phyloP scores from a whole-genome alignment of 2,329 filamentous ascomycete genomes.

The Cladophialophora yegresii region DNA sequence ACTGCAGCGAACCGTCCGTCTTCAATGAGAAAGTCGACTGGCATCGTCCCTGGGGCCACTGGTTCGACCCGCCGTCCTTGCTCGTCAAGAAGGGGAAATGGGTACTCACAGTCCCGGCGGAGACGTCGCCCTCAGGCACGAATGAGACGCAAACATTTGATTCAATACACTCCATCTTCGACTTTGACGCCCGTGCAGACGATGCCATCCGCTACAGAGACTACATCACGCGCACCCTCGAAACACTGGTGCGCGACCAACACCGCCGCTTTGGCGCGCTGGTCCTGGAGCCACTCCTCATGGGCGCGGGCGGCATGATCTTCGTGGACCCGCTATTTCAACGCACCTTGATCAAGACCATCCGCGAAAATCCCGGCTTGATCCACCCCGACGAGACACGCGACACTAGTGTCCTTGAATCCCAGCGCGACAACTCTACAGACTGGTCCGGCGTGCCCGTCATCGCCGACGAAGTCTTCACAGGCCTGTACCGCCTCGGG shows the following conservation, averaged over 20 bases:
- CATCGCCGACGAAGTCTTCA: conserved; percentile 86
- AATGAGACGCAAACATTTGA: conserved; percentile 45
- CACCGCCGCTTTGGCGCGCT: conserved; percentile 73
- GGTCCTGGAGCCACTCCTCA: conserved; percentile 76
- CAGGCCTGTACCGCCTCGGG: conserved; percentile 78
- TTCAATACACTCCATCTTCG: conserved; percentile 61
- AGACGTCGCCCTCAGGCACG: conserved; percentile 5
- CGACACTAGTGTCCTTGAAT: background rate
- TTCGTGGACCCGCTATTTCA: conserved; percentile 85
- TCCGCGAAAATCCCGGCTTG: conserved; percentile 61
- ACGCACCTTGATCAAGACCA: conserved; percentile 65
- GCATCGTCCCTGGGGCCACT: conserved; percentile 76
- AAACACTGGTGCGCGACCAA: conserved; percentile 54
- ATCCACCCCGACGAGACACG: conserved; percentile 45
- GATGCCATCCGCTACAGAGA: conserved; percentile 57
- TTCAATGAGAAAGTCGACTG: conserved; percentile 85
- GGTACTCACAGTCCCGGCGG: conserved; percentile 42
- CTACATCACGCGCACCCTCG: conserved; percentile 61
- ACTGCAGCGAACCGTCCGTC: conserved; percentile 73
- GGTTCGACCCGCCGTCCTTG: conserved; percentile 77
- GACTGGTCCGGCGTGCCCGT: conserved; percentile 74
- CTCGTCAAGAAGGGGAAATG: conserved; percentile 67
- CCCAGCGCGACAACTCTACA: conserved; percentile 6
- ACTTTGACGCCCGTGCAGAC: conserved; percentile 55
- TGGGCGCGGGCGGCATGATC: conserved; percentile 82